A percentile compares a stretch with the other conserved stretches of the same genome.
These are phyloP conservation scores for Delonix regia DNA, from an alignment of 306 rosid species.

Conservation along the genomic window DNA sequence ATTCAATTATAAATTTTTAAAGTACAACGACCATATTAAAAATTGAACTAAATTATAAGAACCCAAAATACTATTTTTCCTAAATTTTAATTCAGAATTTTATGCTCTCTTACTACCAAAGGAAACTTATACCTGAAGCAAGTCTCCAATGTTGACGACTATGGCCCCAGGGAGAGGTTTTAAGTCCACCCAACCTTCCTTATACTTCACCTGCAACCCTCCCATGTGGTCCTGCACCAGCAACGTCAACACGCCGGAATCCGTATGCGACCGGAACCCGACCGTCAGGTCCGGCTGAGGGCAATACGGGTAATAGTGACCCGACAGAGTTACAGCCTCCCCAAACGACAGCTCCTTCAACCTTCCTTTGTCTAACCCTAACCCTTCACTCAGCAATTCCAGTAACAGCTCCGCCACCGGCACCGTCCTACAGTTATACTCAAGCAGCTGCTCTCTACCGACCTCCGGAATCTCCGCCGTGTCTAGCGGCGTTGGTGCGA, in stretches of 20 bases:
- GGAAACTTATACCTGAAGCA: conserved; percentile 15
- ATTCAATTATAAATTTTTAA: too few relatives aligned
- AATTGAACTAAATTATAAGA: too few relatives aligned
- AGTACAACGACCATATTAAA: too few relatives aligned
- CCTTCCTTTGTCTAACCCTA: not conserved
- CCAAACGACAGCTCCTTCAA: not conserved
- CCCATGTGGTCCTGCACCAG: not conserved
- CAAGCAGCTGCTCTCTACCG: not conserved
- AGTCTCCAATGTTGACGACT: not conserved
- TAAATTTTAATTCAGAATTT: too few relatives aligned
- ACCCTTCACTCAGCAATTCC: not conserved
- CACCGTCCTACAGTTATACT: not conserved
- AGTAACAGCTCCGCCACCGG: not conserved
- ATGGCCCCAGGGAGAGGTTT: not conserved
- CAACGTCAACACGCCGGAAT: not conserved
- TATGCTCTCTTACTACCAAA: conserved; percentile 20
- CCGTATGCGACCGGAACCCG: not conserved
- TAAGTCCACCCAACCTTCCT: not conserved
- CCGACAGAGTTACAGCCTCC: not conserved
- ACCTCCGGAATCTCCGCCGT: not conserved
- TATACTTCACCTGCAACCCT: not conserved
- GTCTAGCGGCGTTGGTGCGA: conserved; percentile 18
- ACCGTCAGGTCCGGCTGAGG: not conserved
- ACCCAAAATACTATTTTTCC: not conserved
- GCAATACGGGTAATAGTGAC: not conserved